Percentiles rank a stretch among this genome's conserved stretches.
These are phyloP conservation scores for Canavalia ensiformis DNA, from an alignment of 306 rosid genomes.

Conservation along the genomic window DNA sequence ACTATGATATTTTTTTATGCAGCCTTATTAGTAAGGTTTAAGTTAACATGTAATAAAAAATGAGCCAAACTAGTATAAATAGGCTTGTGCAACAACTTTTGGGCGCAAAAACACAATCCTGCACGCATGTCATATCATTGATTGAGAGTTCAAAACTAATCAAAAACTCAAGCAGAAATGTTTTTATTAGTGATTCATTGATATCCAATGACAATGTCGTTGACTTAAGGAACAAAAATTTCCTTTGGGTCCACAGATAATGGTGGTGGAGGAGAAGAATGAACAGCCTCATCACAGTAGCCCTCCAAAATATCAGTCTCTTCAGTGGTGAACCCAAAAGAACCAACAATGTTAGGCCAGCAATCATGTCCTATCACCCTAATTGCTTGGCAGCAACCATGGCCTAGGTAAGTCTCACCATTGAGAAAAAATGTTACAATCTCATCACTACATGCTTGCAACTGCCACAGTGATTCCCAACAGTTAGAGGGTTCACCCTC, in stretches of 20 bases:
- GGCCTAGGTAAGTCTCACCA: conserved; percentile 67
- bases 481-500: conserved; percentile 58
- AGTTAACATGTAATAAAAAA: too few species aligned
- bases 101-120: background rate
- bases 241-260: background rate
- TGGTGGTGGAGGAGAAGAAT: conserved; percentile 39
- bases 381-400: conserved; percentile 66
- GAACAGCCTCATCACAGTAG: conserved; percentile 53
- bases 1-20: too few species aligned
- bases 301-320: conserved; percentile 67
- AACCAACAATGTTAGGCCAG: conserved; percentile 69
- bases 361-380: conserved; percentile 63
- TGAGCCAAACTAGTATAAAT: too few species aligned
- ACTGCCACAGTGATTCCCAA: conserved; percentile 68
- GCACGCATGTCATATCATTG: conserved; percentile 13
- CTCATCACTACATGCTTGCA: conserved; percentile 72
- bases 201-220: background rate
- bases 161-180: background rate
- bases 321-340: conserved; percentile 67
- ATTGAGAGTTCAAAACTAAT: too few species aligned
- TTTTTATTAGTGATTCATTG: background rate
- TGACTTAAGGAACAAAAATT: background rate
- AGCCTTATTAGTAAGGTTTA: too few species aligned
- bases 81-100: too few species aligned
- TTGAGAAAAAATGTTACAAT: conserved; percentile 66